Evolutionary conservation across 2,329 filamentous ascomycete species (phyloP).

Genomic region (Fusarium kyushuense): DNA sequence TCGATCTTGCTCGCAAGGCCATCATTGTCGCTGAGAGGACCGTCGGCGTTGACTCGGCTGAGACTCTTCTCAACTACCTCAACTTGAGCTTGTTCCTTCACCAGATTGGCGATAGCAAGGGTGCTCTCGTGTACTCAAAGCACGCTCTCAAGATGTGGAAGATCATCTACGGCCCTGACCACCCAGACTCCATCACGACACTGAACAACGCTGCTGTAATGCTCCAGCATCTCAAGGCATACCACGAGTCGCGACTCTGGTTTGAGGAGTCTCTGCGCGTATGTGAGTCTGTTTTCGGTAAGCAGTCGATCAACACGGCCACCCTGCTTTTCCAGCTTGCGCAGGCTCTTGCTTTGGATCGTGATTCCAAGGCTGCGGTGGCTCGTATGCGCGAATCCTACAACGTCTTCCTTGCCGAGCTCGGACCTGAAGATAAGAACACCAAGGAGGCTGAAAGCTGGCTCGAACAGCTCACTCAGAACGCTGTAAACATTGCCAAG

Average conservation of each 20-base stretch:
- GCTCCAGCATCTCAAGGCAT: conserved; percentile 95
- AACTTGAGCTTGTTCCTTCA: conserved; percentile 96
- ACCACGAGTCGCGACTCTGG: conserved; percentile 94
- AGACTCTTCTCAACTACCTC: conserved; percentile 94
- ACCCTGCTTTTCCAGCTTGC: conserved; percentile 97
- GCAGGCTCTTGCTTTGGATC: conserved; percentile 94
- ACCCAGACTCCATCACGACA: conserved; percentile 97
- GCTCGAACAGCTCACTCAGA: conserved; percentile 95
- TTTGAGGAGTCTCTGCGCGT: conserved; percentile 93
- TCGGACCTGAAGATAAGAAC: conserved; percentile 93
- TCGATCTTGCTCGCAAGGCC: conserved; percentile 95
- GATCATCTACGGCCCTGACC: conserved; percentile 91
- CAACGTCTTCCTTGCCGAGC: conserved; percentile 90
- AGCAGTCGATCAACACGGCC: conserved; percentile 90
- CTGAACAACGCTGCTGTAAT: conserved; percentile 99
- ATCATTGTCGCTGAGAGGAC: conserved; percentile 97
- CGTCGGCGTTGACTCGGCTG: conserved; percentile 90
- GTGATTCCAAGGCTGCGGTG: conserved; percentile 92
- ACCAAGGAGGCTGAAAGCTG: conserved; percentile 98
- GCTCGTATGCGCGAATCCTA: conserved; percentile 95
- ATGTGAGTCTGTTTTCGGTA: conserved; percentile 90
- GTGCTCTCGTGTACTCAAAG: conserved; percentile 87
- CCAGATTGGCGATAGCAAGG: conserved; percentile 88
- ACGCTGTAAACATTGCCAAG: conserved; percentile 93
- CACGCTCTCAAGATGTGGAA: conserved; percentile 97